Percentiles rank a stretch among this genome's conserved stretches.
Evolutionary conservation across 2,329 filamentous ascomycete species (phyloP).

Genomic region (Plectosphaerella plurivora): DNA sequence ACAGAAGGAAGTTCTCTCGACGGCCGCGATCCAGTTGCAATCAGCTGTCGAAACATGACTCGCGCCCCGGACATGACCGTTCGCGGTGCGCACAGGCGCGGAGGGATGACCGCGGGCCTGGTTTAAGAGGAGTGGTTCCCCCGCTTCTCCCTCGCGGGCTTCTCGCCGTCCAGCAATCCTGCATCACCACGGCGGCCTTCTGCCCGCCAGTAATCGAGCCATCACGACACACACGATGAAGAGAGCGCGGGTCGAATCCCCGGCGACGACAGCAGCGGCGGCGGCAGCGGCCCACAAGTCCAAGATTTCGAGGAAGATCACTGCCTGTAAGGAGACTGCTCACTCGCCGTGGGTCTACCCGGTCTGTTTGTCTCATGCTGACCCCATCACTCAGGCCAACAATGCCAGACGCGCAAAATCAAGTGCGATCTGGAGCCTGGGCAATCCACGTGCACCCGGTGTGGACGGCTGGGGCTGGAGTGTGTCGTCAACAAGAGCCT

Average conservation of each 20-base stretch:
- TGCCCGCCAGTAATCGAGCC: not conserved
- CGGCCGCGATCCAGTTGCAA: no score
- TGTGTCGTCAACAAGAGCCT: constrained; percentile 52
- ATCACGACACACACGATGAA: constrained; percentile 11
- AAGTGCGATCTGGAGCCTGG: constrained; percentile 45
- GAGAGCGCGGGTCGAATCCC: constrained; percentile 13
- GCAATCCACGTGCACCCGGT: constrained; percentile 41
- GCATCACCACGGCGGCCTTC: not conserved
- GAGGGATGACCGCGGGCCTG: no score
- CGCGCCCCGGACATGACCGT: no score
- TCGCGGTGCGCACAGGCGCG: no score
- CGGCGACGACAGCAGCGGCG: constrained; percentile 5
- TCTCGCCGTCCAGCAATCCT: no score
- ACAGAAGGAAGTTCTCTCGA: no score
- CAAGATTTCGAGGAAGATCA: constrained; percentile 26
- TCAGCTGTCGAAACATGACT: no score
- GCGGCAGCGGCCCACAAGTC: constrained; percentile 14
- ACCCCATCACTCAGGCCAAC: constrained; percentile 21
- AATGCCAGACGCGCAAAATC: constrained; percentile 51
- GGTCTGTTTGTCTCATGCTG: not conserved
- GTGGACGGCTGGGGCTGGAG: constrained; percentile 41
- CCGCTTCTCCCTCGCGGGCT: no score
- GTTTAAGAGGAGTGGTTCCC: no score
- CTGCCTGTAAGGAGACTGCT: constrained; percentile 19
- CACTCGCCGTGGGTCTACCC: not conserved